Base-by-base conservation (phyloP, 2,329 filamentous ascomycete species). In the Beauveria brongniartii region DNA sequence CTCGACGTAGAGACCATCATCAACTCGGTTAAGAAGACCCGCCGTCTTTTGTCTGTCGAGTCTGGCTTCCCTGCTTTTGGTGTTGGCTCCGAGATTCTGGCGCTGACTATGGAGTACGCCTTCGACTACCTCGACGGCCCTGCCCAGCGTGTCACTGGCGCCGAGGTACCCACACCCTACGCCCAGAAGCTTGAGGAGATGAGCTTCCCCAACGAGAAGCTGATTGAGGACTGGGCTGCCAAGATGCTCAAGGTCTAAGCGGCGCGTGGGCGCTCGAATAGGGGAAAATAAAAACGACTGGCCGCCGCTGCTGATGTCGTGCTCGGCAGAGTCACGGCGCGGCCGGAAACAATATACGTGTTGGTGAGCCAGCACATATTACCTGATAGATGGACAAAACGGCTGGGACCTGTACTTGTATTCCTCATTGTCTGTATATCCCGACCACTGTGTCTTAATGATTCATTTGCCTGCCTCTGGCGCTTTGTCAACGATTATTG, bases 21-120 rank as follows among this genome's bases (percentile, higher is more conserved):
- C 77, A 92, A 95, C 76, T 97, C 92, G 14, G 88, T 99, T 74
- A 97, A 99, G 90, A 99, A 99, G 88, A 99, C 94, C 20, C 89
- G 90, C 74, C 90, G 89, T 71, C 85, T 99, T 65, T 83, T 99
- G 75, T 87, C 86, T 47, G 91, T 99, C 68, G 93, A 97, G 79
- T 97, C 92, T 61, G 94, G 93, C 66, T 99, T 92, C 85, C 94
- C 94, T 65, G 90, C 91, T 71, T 99, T 92, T 73, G 94, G 94
- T 74, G 91, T 99, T 68, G 85, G 88, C 63, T 85, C 93, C 62
- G 94, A 99, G 80, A 92, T 99, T 70, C 85, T 99, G 65, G 94
- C 94, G 63, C 82, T 97, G 63, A 88, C 91, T 65, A 96, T 96
- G 89, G 94, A 99, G 80, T 99, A 97, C 77, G 92, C 86, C 65